phyloP scores from a whole-genome alignment of 2,329 filamentous ascomycete genomes.

The Xylaria sp. region DNA sequence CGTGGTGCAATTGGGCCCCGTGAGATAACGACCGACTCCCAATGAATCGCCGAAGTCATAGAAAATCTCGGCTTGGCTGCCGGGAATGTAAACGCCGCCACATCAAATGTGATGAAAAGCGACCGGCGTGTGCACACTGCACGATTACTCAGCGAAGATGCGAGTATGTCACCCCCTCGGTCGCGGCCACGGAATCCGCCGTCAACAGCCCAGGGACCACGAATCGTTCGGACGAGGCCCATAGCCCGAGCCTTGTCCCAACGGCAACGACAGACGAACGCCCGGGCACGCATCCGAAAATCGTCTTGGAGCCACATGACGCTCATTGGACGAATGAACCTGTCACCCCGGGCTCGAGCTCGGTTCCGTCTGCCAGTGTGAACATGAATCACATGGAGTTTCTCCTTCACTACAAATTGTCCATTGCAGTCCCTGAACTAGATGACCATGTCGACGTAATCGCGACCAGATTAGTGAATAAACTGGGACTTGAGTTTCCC shows the following conservation, averaged over 20 bases:
- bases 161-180: slow-evolving; percentile 36
- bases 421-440: slow-evolving; percentile 43
- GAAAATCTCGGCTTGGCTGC: slow-evolving; percentile 50
- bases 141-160: slow-evolving; percentile 46
- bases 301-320: not conserved
- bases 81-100: slow-evolving; percentile 50
- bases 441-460: slow-evolving; percentile 29
- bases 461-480: slow-evolving; percentile 41
- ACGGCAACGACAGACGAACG: not conserved
- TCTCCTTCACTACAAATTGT: slow-evolving; percentile 49
- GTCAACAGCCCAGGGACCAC: slow-evolving; percentile 4
- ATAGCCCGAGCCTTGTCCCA: not conserved
- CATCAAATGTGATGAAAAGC: slow-evolving; percentile 50
- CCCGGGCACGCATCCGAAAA: not conserved
- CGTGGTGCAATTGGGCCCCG: not conserved
- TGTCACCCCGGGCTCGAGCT: not conserved
- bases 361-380: slow-evolving; percentile 37
- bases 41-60: slow-evolving; percentile 47
- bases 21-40: slow-evolving; percentile 1
- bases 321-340: not conserved
- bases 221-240: not conserved
- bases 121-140: slow-evolving; percentile 47
- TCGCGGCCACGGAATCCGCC: slow-evolving; percentile 8
- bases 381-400: slow-evolving; percentile 53
- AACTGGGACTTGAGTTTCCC: slow-evolving; percentile 43